phyloP scores from a whole-genome alignment of 805 yeast genomes.

The Myxozyma geophila region DNA sequence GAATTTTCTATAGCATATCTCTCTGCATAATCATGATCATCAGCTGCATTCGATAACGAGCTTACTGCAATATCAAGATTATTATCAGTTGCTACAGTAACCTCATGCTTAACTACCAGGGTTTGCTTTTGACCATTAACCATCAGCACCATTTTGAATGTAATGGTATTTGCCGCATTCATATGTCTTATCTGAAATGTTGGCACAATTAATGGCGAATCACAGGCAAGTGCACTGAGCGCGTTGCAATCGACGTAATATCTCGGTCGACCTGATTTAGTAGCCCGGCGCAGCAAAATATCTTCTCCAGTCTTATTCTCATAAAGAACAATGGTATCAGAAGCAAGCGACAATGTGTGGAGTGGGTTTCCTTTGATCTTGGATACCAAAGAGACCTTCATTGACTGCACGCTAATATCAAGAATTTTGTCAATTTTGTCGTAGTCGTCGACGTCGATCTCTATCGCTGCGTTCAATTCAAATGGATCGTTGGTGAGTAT shows the following conservation, averaged over 20 bases:
- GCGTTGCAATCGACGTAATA: conserved; percentile 9
- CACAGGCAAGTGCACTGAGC: not conserved
- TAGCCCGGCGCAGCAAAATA: not conserved
- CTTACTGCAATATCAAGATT: conserved; percentile 4
- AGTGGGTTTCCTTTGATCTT: not conserved
- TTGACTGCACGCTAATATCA: conserved; percentile 4
- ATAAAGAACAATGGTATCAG: not conserved
- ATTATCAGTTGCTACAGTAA: conserved; percentile 5
- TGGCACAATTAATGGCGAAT: not conserved
- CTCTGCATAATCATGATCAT: too few species aligned
- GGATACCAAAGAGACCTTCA: conserved; percentile 1
- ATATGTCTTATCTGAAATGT: conserved; percentile 10
- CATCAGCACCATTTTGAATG: not conserved
- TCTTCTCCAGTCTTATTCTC: not conserved
- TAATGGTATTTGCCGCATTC: not conserved
- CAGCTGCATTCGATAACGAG: not conserved
- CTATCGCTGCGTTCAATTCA: not conserved
- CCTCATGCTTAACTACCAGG: not conserved
- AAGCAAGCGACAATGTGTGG: not conserved
- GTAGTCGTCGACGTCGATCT: conserved; percentile 10
- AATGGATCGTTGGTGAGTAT: conserved; percentile 4
- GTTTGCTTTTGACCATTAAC: conserved; percentile 9
- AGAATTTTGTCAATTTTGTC: conserved; percentile 6
- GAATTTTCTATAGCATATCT: too few species aligned
- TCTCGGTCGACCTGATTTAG: not conserved